Evolutionary conservation across 1,139 yeast genomes (phyloP).

Genomic region (Geotrichum candidum): DNA sequence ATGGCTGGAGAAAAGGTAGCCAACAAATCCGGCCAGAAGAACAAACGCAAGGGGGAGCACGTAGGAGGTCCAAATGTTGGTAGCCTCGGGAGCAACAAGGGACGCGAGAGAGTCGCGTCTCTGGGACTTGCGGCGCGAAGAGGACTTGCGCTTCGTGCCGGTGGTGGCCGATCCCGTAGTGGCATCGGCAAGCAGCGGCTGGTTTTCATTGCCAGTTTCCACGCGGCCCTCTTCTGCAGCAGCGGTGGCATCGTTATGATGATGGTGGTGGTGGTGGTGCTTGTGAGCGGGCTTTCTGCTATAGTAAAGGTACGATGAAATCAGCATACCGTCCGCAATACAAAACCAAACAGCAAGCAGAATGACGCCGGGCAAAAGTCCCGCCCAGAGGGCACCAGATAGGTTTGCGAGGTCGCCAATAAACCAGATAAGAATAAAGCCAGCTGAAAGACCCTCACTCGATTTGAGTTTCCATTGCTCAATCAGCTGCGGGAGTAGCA

Average conservation of each 20-base stretch:
- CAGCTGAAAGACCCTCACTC: conserved; percentile 72
- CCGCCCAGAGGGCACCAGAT: conserved; percentile 66
- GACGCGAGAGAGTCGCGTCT: conserved; percentile 29
- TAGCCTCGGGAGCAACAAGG: conserved; percentile 21
- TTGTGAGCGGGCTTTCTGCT: conserved; percentile 13
- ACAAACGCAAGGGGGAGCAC: conserved; percentile 60
- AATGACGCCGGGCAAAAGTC: conserved; percentile 61
- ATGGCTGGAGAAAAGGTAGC: conserved; percentile 47
- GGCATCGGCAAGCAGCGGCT: conserved; percentile 23
- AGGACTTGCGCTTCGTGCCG: conserved; percentile 5
- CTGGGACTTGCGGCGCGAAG: conserved; percentile 16
- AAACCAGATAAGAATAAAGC: conserved; percentile 66
- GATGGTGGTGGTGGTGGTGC: conserved; percentile 15
- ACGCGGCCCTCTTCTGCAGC: conserved; percentile 13
- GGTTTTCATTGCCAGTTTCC: conserved; percentile 21
- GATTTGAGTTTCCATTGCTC: conserved; percentile 77
- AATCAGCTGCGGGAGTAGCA: conserved; percentile 69
- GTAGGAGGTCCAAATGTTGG: conserved; percentile 40
- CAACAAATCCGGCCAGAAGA: conserved; percentile 58
- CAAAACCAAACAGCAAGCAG: conserved; percentile 71
- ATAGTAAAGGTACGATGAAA: conserved; percentile 54
- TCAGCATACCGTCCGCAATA: conserved; percentile 58
- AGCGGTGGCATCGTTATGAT: conserved; percentile 13
- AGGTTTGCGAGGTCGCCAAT: conserved; percentile 67
- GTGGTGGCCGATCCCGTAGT: conserved; percentile 11